phyloP scores from a whole-genome alignment of 176 grass and related monocot species.

The Hyparrhenia diplandra region DNA sequence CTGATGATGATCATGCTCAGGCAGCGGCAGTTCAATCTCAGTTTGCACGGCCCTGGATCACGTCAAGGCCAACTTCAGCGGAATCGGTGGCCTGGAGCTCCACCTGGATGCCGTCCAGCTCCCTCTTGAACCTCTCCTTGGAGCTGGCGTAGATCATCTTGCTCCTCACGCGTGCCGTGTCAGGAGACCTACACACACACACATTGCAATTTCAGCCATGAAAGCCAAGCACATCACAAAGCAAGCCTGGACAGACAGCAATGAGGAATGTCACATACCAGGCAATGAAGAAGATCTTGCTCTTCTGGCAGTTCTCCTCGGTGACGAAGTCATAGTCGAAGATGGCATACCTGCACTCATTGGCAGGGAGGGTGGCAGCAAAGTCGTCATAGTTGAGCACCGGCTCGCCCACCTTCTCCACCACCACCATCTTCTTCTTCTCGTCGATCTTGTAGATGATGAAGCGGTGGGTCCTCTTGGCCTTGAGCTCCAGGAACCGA shows the following conservation, averaged over 20 bases:
- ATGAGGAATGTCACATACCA: not conserved
- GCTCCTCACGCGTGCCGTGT: conserved; percentile 37
- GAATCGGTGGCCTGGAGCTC: conserved; percentile 46
- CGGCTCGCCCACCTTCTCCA: conserved; percentile 53
- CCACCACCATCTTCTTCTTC: conserved; percentile 58
- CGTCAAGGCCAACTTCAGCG: conserved; percentile 35
- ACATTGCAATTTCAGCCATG: not conserved
- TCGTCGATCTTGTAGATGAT: conserved; percentile 79
- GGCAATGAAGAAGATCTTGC: conserved; percentile 56
- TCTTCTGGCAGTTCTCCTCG: conserved; percentile 56
- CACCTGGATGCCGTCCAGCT: conserved; percentile 53
- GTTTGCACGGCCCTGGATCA: conserved; percentile 44
- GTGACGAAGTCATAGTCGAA: conserved; percentile 66
- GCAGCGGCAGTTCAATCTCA: not conserved
- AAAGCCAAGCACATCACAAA: not conserved
- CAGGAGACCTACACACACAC: conserved; percentile 33
- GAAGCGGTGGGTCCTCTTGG: conserved; percentile 64
- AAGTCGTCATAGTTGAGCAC: conserved; percentile 50
- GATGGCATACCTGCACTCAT: conserved; percentile 64
- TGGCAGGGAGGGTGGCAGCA: conserved; percentile 34
- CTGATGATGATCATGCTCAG: not conserved
- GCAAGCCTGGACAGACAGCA: not conserved
- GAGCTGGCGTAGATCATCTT: conserved; percentile 60
- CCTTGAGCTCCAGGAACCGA: conserved; percentile 62
- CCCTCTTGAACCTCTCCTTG: conserved; percentile 59